These are phyloP conservation scores for Platismatia glauca DNA, from an alignment of 495 filamentous ascomycete genomes.

Conservation along the genomic window DNA sequence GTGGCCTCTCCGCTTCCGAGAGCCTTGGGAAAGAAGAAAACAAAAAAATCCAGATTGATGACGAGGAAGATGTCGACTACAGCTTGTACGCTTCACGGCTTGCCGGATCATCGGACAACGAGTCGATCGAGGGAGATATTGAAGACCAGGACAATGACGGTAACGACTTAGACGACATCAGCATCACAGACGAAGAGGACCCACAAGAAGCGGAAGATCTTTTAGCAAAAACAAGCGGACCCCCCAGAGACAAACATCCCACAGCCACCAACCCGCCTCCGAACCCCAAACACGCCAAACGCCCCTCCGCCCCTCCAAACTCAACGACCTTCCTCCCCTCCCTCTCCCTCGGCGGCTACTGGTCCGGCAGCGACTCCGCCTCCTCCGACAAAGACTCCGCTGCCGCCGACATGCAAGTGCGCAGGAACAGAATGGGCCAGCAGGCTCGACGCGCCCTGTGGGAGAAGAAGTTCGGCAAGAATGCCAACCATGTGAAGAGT, in stretches of 20 bases:
- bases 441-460: conserved; percentile 73
- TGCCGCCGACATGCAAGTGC: conserved; percentile 17
- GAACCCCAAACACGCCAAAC: conserved; percentile 21
- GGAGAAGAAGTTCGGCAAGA: conserved; percentile 82
- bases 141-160: conserved; percentile 27
- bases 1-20: background rate
- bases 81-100: conserved; percentile 46
- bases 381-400: conserved; percentile 14
- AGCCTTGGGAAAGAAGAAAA: background rate
- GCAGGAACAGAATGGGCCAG: conserved; percentile 85
- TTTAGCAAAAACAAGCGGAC: background rate
- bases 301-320: conserved; percentile 25
- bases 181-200: conserved; percentile 18
- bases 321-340: conserved; percentile 81
- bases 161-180: conserved; percentile 7
- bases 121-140: conserved; percentile 38
- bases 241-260: background rate
- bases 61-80: conserved; percentile 38
- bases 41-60: background rate
- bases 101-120: conserved; percentile 42
- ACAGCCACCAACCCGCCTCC: background rate
- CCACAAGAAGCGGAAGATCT: background rate
- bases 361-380: conserved; percentile 75
- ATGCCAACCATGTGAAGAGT: conserved; percentile 63
- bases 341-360: conserved; percentile 78